Base-by-base conservation (phyloP, 2,329 filamentous ascomycete species). In the Thielaviopsis ethacetica region DNA sequence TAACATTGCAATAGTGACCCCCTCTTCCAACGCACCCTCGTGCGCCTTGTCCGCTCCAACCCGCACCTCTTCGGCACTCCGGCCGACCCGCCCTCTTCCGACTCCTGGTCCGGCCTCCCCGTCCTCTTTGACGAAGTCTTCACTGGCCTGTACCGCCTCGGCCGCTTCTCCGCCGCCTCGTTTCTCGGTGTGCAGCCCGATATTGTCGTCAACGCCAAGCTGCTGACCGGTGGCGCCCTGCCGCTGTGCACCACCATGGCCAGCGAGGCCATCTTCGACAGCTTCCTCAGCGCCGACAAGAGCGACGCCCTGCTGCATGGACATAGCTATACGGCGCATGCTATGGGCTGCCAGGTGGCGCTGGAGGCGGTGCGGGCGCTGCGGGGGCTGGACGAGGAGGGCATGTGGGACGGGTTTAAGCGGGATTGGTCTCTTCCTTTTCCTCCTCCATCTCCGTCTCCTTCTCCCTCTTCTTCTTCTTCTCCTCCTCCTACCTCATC, bases 91-190 rank as follows among this genome's bases (percentile, higher is more conserved):
- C 44, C 59, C 65, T n/a, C 19, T 26, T 34, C 30, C 10, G 64
- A 66, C 38, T 56, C 64, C 30, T 94, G 88, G 88, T 75, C 76
- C 1, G 87, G 88, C 1, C 77, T 94, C 3, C 88, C 89, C 0
- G 73, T 94, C 47, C 76, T 94, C 64, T 88, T 89, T 63, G 88
- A 95, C 67, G 89, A 94, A 67, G 88, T 94, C 41, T 94, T 95
- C 70, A 91, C 88, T 0, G 88, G 88, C 1, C 74, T 94, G 4
- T 91, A 91, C 68, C 86, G 89, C 13, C 81, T 95, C 0, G 88
- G 89, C 1, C 80, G 83, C 47, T 82, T 84, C 66, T 83, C 80
- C 1, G 77, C 87, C 0, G 81, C 85, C 0, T 83, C 83, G 0
- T 86, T 91, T 68, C 77, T 94, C 2, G 73, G 75, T 5, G 72